These are phyloP conservation scores for Phytopythium litorale DNA, from an alignment of 352 stramenopile genomes.

Conservation along the genomic window DNA sequence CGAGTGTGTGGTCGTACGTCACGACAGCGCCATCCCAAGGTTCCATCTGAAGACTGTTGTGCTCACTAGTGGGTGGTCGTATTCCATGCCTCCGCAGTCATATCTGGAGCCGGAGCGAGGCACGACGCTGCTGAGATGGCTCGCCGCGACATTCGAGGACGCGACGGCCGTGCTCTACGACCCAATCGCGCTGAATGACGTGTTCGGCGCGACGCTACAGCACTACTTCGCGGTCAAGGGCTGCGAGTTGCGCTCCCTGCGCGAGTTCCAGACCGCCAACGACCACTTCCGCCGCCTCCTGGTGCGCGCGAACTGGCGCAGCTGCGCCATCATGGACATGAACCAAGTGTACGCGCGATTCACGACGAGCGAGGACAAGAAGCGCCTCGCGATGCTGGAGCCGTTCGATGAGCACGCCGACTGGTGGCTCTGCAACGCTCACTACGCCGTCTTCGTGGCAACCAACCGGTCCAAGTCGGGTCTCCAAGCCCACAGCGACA, in stretches of 20 bases:
- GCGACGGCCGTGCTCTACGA: constrained; percentile 60
- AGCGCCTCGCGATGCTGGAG: constrained; percentile 43
- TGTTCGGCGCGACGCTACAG: constrained; percentile 50
- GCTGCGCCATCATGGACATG: constrained; percentile 54
- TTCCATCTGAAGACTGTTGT: constrained; percentile 5
- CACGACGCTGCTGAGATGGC: constrained; percentile 41
- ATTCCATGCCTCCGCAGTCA: constrained; percentile 26
- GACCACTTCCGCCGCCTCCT: constrained; percentile 42
- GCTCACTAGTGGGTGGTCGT: not conserved
- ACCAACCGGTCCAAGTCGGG: constrained; percentile 11
- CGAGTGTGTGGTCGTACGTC: constrained; percentile 67
- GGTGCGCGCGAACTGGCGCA: constrained; percentile 24
- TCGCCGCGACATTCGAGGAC: constrained; percentile 30
- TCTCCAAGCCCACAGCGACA: not conserved
- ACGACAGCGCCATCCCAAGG: not conserved
- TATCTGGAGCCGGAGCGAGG: constrained; percentile 54
- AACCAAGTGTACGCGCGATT: constrained; percentile 48
- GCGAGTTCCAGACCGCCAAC: constrained; percentile 26
- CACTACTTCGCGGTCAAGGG: constrained; percentile 69
- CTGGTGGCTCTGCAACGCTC: constrained; percentile 58
- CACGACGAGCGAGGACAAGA: constrained; percentile 34
- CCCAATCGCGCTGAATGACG: constrained; percentile 35
- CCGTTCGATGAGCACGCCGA: constrained; percentile 70
- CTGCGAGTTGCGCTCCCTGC: constrained; percentile 49
- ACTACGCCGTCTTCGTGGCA: constrained; percentile 62